Conservation (phyloP, 2,329 filamentous ascomycete species). For the Cladophialophora bantiana region DNA sequence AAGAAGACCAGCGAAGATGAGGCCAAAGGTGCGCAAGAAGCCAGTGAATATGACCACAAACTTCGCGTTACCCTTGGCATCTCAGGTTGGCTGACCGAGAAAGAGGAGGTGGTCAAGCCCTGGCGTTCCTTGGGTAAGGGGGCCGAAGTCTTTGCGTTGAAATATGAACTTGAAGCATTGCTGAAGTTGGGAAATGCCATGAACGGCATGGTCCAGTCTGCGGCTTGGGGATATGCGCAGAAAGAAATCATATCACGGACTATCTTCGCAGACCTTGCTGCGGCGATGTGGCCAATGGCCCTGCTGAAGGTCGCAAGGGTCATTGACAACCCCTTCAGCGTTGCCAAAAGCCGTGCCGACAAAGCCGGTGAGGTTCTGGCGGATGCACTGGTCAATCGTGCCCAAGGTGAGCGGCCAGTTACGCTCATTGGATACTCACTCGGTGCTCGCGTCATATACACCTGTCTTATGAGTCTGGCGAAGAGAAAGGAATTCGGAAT, state of each 20-base stretch:
- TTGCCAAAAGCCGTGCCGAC: slow-evolving; percentile 77
- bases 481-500: slow-evolving; percentile 82
- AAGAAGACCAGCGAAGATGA: slow-evolving; percentile 54
- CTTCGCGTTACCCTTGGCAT: slow-evolving; percentile 84
- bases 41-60: slow-evolving; percentile 60
- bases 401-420: slow-evolving; percentile 81
- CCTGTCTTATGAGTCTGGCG: slow-evolving; percentile 77
- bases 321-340: slow-evolving; percentile 81
- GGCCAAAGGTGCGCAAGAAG: slow-evolving; percentile 52
- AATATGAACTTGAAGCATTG: slow-evolving; percentile 82
- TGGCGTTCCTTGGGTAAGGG: slow-evolving; percentile 79
- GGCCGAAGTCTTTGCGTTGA: slow-evolving; percentile 80
- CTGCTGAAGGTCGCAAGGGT: slow-evolving; percentile 71
- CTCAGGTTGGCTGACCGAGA: slow-evolving; percentile 78
- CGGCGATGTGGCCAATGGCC: slow-evolving; percentile 73
- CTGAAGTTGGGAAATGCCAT: slow-evolving; percentile 79
- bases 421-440: slow-evolving; percentile 83
- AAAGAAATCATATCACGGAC: slow-evolving; percentile 76
- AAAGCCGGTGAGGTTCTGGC: slow-evolving; percentile 82
- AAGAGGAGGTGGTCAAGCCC: slow-evolving; percentile 74
- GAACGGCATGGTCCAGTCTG: slow-evolving; percentile 76
- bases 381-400: slow-evolving; percentile 80
- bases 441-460: slow-evolving; percentile 81
- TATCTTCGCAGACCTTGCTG: slow-evolving; percentile 71
- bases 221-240: slow-evolving; percentile 80